Percentiles rank a stretch among this genome's conserved stretches.
Conservation (phyloP, 306 rosid species). For the Vigna reflexopilosa region DNA sequence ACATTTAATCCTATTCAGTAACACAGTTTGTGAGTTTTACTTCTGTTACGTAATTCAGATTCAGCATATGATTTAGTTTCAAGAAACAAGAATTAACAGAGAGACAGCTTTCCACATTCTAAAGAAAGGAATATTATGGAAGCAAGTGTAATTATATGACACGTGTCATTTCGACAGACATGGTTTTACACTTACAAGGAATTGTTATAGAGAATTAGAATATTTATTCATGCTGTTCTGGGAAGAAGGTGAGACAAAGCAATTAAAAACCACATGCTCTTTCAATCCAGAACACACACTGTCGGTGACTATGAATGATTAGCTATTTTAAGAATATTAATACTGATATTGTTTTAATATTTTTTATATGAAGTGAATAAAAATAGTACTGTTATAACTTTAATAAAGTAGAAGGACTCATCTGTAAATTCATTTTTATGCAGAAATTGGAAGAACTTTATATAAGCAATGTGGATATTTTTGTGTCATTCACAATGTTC, state of each 20-base stretch:
- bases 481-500: no score
- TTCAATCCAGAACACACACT: conserved; percentile 33
- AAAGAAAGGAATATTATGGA: conserved; percentile 42
- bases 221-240: background rate
- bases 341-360: no score
- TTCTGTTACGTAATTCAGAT: no score
- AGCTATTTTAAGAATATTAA: background rate
- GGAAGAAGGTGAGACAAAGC: conserved; percentile 39
- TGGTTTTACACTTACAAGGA: conserved; percentile 19
- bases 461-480: no score
- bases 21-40: no score
- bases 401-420: no score
- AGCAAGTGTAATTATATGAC: background rate
- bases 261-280: conserved; percentile 57
- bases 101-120: conserved; percentile 29
- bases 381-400: no score
- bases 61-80: no score
- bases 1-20: no score
- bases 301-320: conserved; percentile 42
- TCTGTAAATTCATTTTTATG: no score
- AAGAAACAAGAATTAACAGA: background rate
- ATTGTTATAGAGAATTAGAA: background rate
- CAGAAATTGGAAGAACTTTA: no score
- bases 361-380: no score
- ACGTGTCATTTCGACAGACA: conserved; percentile 21